Conservation (phyloP, 1,284 basidiomycete species). For the Leccinum angustisporum region DNA sequence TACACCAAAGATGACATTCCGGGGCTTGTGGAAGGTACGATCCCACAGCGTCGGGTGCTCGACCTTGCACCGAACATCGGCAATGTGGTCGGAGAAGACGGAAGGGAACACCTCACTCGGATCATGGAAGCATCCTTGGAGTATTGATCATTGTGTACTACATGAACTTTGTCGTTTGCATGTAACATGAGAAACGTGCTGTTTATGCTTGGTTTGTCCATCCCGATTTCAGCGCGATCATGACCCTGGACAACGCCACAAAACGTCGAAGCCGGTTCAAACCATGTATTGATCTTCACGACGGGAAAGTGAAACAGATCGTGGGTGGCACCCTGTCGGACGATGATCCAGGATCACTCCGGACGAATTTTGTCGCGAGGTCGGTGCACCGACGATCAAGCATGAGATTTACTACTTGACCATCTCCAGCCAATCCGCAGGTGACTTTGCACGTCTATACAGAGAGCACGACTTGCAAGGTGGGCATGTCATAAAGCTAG, state of each 20-base stretch:
- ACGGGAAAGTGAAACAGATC: slow-evolving; percentile 96
- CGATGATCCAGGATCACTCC: slow-evolving; percentile 58
- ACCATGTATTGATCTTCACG: slow-evolving; percentile 97
- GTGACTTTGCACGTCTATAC: slow-evolving; percentile 84
- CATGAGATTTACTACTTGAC: slow-evolving; percentile 2
- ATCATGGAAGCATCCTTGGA: slow-evolving; percentile 79
- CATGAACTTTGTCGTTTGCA: slow-evolving; percentile 1
- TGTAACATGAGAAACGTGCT: slow-evolving; percentile 5
- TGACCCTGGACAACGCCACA: background rate
- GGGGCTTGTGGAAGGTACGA: slow-evolving; percentile 79
- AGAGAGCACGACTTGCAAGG: slow-evolving; percentile 68
- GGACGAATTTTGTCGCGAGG: slow-evolving; percentile 94
- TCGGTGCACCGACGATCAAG: slow-evolving; percentile 37
- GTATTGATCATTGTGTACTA: slow-evolving; percentile 48
- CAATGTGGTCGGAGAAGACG: slow-evolving; percentile 76
- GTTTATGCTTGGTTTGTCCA: background rate
- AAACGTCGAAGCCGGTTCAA: slow-evolving; percentile 56
- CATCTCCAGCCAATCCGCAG: slow-evolving; percentile 68
- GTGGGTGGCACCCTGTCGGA: slow-evolving; percentile 92
- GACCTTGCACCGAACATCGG: slow-evolving; percentile 87
- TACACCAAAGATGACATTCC: slow-evolving; percentile 68
- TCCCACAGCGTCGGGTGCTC: slow-evolving; percentile 85
- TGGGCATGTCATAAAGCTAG: slow-evolving; percentile 97
- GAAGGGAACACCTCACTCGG: slow-evolving; percentile 70
- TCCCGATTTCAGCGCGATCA: background rate